These are phyloP conservation scores for Solanum corneliomulleri DNA, from an alignment of 257 asterid genomes.

Conservation along the genomic window DNA sequence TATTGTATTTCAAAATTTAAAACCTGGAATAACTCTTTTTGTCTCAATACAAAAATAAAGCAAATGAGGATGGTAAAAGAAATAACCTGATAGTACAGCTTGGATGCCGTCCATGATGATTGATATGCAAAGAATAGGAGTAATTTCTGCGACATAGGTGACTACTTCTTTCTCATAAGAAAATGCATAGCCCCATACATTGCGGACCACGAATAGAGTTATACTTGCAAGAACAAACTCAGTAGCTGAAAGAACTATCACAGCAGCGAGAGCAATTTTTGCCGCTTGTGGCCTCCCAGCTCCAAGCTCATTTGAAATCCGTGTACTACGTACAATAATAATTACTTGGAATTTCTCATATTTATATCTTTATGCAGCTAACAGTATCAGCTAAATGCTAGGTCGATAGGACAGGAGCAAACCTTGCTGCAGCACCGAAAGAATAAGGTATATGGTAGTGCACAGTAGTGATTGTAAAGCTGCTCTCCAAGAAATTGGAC, in stretches of 20 bases:
- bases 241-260: constrained; percentile 26
- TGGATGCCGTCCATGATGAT: constrained; percentile 49
- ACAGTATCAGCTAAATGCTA: background rate
- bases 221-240: constrained; percentile 42
- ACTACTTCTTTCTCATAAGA: constrained; percentile 43
- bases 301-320: constrained; percentile 68
- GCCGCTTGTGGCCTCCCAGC: constrained; percentile 65
- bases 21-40: background rate
- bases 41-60: background rate
- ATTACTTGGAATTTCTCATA: background rate
- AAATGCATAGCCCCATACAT: constrained; percentile 44
- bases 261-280: constrained; percentile 27
- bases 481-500: constrained; percentile 12
- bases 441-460: constrained; percentile 61
- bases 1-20: background rate
- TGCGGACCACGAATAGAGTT: constrained; percentile 19
- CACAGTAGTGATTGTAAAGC: constrained; percentile 45
- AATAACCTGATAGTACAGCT: constrained; percentile 37
- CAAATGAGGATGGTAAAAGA: background rate
- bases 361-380: background rate
- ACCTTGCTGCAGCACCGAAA: constrained; percentile 78
- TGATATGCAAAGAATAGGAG: constrained; percentile 52
- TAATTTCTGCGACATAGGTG: constrained; percentile 40
- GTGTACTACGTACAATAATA: constrained; percentile 28
- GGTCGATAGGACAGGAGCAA: background rate